These are phyloP conservation scores for Monosporascus ibericus DNA, from an alignment of 2,329 filamentous ascomycete genomes.

Conservation along the genomic window DNA sequence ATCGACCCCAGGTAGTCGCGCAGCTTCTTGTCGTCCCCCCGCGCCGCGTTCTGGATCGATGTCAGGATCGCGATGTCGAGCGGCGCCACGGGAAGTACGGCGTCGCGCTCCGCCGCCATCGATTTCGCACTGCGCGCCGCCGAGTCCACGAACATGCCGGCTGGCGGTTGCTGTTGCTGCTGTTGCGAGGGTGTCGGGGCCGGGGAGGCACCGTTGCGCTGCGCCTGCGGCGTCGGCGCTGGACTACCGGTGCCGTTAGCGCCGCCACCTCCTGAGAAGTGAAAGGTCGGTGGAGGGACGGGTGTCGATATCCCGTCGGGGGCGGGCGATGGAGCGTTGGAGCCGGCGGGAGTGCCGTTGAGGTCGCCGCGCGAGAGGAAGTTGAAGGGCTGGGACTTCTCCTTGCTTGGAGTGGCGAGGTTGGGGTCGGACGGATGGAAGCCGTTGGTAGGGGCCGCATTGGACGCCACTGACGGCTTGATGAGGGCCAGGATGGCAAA, in stretches of 20 bases:
- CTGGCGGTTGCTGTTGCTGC: constrained; percentile 32
- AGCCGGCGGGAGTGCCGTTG: constrained; percentile 75
- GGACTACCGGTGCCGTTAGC: constrained; percentile 45
- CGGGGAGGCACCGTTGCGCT: constrained; percentile 43
- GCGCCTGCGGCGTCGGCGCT: constrained; percentile 37
- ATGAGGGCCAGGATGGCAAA: constrained; percentile 56
- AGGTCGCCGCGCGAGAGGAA: constrained; percentile 63
- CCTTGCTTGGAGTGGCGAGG: constrained; percentile 55
- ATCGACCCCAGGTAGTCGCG: constrained; percentile 85
- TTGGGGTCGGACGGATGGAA: constrained; percentile 36
- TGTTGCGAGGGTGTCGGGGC: constrained; percentile 25
- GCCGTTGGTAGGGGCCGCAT: constrained; percentile 31
- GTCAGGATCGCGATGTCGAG: constrained; percentile 87
- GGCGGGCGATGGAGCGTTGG: constrained; percentile 79
- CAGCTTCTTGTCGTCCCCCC: constrained; percentile 86
- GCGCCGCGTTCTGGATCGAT: constrained; percentile 79
- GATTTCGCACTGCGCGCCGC: constrained; percentile 43
- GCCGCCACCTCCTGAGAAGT: constrained; percentile 38
- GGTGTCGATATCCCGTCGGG: constrained; percentile 73
- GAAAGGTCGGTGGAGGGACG: constrained; percentile 44
- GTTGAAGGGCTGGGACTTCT: constrained; percentile 61
- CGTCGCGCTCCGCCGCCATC: constrained; percentile 66
- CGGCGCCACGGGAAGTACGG: constrained; percentile 73
- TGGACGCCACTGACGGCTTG: constrained; percentile 50
- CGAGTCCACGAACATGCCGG: constrained; percentile 45